Evolutionary conservation across 495 filamentous ascomycete genomes (phyloP).

Genomic region (Aspergillus coremiiformis): DNA sequence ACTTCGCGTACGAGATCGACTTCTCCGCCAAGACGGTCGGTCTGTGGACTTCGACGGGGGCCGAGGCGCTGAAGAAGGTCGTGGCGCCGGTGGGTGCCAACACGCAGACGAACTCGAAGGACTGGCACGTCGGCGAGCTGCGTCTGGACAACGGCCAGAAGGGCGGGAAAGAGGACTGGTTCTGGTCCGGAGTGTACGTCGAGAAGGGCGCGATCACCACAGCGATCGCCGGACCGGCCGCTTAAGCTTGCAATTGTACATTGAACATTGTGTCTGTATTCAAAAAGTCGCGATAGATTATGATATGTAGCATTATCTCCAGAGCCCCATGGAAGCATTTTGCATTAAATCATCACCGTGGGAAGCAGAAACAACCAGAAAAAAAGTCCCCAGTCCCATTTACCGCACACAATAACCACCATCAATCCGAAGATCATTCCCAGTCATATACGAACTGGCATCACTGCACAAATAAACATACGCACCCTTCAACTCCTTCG

Average conservation of each 20-base stretch:
- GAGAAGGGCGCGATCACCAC: conserved; percentile 54
- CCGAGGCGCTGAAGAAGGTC: conserved; percentile 47
- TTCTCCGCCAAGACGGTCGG: conserved; percentile 54
- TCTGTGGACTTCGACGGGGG: conserved; percentile 61
- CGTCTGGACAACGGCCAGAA: conserved; percentile 53
- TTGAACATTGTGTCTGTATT: too few relatives aligned
- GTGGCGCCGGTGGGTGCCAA: conserved; percentile 50
- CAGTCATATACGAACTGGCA: conserved; percentile 79
- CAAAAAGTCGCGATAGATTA: too few relatives aligned
- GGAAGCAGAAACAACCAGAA: too few relatives aligned
- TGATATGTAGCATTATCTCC: too few relatives aligned
- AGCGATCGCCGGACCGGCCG: neutral
- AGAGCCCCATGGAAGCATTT: too few relatives aligned
- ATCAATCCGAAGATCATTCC: conserved; percentile 68
- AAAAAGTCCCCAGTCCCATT: too few relatives aligned
- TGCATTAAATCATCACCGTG: too few relatives aligned
- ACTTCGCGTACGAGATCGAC: conserved; percentile 60
- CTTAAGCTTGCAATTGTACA: neutral
- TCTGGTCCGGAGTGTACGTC: conserved; percentile 64
- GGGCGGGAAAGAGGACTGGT: conserved; percentile 57
- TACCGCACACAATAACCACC: conserved; percentile 49
- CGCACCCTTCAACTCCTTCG: conserved; percentile 78
- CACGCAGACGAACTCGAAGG: conserved; percentile 58
- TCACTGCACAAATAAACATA: conserved; percentile 72
- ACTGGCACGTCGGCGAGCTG: conserved; percentile 70